Conservation (phyloP, 441 rosid genomes). For the Hura crepitans region DNA sequence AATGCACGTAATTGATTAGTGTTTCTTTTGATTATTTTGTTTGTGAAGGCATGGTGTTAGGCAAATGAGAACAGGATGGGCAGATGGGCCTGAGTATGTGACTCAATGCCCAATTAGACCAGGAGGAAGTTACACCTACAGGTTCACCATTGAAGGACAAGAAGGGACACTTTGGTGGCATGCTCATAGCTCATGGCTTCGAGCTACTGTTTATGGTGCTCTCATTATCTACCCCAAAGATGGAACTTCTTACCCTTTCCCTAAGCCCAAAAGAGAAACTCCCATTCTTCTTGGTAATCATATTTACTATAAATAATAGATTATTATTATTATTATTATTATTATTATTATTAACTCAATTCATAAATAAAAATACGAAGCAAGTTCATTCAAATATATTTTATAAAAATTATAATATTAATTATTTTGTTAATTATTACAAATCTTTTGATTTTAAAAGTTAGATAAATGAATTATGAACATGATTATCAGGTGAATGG, state of each 20-base stretch:
- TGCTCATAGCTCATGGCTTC: slow-evolving; percentile 92
- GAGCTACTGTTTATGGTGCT: slow-evolving; percentile 91
- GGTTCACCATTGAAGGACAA: slow-evolving; percentile 75
- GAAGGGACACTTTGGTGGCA: slow-evolving; percentile 98
- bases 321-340: no score
- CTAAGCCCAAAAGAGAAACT: slow-evolving; percentile 61
- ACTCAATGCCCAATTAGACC: slow-evolving; percentile 92
- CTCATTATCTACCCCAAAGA: slow-evolving; percentile 56
- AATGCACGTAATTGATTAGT: neutral
- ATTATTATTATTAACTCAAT: no score
- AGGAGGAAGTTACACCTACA: slow-evolving; percentile 66
- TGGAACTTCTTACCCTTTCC: slow-evolving; percentile 64
- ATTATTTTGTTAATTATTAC: neutral
- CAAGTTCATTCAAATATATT: no score
- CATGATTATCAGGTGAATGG: slow-evolving; percentile 63
- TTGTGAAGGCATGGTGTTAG: slow-evolving; percentile 71
- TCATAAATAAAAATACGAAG: neutral
- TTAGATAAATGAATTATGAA: neutral
- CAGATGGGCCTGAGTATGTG: slow-evolving; percentile 89
- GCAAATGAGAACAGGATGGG: slow-evolving; percentile 82
- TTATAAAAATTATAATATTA: no score
- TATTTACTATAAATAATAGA: no score
- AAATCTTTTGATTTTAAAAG: neutral
- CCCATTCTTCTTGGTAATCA: slow-evolving; percentile 61
- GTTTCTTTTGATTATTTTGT: neutral